Conservation (phyloP, 371 early-diverging fungal genomes). For the Massospora cicadina region DNA sequence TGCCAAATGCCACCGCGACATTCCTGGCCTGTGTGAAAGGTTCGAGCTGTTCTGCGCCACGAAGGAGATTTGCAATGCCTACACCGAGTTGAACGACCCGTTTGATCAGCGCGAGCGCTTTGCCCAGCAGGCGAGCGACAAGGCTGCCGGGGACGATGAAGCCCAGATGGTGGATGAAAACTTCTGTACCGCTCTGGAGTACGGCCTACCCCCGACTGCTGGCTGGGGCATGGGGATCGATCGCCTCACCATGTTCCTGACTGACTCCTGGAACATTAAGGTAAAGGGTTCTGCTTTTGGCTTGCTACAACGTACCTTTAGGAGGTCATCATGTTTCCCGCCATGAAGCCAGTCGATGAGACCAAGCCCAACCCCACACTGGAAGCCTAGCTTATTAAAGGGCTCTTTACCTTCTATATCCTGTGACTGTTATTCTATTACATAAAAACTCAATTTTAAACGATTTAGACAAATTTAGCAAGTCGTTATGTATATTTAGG, state of each 20-base stretch:
- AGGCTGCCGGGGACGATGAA: conserved; percentile 98
- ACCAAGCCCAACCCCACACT: no score
- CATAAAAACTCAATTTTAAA: no score
- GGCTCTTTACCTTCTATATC: no score
- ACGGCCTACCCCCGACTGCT: conserved; percentile 97
- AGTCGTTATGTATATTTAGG: no score
- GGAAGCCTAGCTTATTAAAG: no score
- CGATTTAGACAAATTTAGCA: no score
- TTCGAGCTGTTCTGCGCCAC: conserved; percentile 99
- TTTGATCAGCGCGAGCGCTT: conserved; percentile 95
- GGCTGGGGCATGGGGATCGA: conserved; percentile 99
- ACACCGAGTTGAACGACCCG: conserved; percentile 98
- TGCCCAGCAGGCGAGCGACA: conserved; percentile 91
- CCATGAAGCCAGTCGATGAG: conserved; percentile 14
- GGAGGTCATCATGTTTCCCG: conserved; percentile 14
- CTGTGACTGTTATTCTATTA: no score
- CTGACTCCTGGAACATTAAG: conserved; percentile 59
- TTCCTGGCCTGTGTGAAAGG: conserved; percentile 91
- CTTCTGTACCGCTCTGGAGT: conserved; percentile 96
- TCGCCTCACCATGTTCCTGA: conserved; percentile 80
- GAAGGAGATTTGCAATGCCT: conserved; percentile 98
- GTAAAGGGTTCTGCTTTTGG: conserved; percentile 1
- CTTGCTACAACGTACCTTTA: neutral
- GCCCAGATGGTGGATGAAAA: conserved; percentile 97
- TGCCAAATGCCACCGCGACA: conserved; percentile 89